phyloP scores from a whole-genome alignment of 2,329 filamentous ascomycete species.

The Phyllosticta paracitricarpa region DNA sequence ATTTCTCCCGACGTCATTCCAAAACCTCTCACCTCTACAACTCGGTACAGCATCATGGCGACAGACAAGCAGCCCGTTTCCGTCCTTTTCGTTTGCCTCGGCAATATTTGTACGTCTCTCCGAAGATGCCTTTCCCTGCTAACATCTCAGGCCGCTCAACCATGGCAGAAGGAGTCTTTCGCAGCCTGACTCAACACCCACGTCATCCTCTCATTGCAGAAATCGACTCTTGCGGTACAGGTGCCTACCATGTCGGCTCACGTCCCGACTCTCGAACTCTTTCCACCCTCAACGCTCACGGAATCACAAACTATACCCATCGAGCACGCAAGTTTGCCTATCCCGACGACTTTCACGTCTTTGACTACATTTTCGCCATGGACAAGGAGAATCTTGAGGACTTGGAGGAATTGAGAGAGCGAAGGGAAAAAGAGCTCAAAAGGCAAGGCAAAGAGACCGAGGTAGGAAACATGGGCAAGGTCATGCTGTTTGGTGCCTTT shows the following conservation, averaged over 20 bases:
- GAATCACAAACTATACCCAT: conserved; percentile 69
- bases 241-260: conserved; percentile 71
- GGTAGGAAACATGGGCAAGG: conserved; percentile 36
- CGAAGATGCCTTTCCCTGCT: not conserved
- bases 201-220: conserved; percentile 45
- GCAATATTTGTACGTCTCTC: conserved; percentile 68
- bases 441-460: conserved; percentile 23
- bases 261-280: conserved; percentile 76
- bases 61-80: not conserved
- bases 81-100: conserved; percentile 86
- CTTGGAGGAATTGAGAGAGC: conserved; percentile 48
- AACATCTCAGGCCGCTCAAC: conserved; percentile 53
- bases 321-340: conserved; percentile 60
- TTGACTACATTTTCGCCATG: conserved; percentile 95
- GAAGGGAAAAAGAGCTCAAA: conserved; percentile 36
- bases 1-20: not conserved
- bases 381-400: conserved; percentile 71
- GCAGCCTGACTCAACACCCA: conserved; percentile 48
- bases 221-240: conserved; percentile 87
- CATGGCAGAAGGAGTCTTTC: conserved; percentile 94
- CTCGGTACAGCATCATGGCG: not conserved
- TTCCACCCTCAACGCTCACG: conserved; percentile 61
- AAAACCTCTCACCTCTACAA: not conserved
- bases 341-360: conserved; percentile 64
- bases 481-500: conserved; percentile 81